Evolutionary conservation across 179 eudicot genomes (phyloP).

Genomic region (Vitellaria paradoxa): DNA sequence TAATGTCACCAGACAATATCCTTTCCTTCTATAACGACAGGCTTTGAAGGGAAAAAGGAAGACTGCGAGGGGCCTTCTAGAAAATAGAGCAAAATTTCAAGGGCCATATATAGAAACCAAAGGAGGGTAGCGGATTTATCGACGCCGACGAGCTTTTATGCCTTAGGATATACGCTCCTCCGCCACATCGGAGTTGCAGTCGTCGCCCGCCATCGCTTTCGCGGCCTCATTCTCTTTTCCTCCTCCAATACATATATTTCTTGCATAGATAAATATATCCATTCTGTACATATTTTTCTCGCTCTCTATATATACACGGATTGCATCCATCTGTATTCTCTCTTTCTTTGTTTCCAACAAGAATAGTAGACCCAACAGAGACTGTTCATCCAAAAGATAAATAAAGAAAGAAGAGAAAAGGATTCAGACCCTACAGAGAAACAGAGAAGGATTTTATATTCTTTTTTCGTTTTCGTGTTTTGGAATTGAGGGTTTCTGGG

Average conservation of each 20-base stretch:
- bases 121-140: slow-evolving; percentile 23
- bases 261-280: neutral
- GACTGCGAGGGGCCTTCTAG: neutral
- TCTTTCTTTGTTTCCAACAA: neutral
- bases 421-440: neutral
- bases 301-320: neutral
- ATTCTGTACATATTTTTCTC: neutral
- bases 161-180: slow-evolving; percentile 16
- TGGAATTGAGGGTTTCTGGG: slow-evolving; percentile 3
- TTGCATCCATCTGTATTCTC: neutral
- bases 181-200: slow-evolving; percentile 29
- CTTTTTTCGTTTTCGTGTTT: neutral
- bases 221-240: neutral
- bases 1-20: too few relatives aligned
- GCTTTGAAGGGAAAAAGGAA: neutral
- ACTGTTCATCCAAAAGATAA: neutral
- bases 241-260: neutral
- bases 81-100: neutral
- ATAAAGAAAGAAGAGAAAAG: neutral
- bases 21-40: too few relatives aligned
- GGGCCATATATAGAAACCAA: slow-evolving; percentile 1
- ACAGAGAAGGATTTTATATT: neutral
- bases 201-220: neutral
- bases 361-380: neutral
- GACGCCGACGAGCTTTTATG: slow-evolving; percentile 21